Evolutionary conservation across 441 rosid species (phyloP).

Genomic region (Rhodomyrtus psidioides): DNA sequence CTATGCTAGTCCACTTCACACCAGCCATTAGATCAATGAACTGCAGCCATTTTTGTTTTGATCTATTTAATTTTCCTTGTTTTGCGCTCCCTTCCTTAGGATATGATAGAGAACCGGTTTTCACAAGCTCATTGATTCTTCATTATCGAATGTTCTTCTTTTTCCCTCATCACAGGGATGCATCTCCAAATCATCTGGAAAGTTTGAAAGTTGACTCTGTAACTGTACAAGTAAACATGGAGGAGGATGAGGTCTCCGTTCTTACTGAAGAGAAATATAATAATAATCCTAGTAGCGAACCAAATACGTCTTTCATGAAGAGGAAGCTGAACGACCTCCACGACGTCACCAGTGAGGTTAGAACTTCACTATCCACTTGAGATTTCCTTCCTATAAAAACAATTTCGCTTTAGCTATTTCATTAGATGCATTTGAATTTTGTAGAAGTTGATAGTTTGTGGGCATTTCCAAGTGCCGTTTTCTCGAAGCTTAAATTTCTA

Average conservation of each 20-base stretch:
- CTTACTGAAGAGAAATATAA: background rate
- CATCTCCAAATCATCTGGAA: constrained; percentile 5
- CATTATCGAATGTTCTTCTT: background rate
- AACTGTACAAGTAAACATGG: background rate
- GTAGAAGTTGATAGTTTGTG: background rate
- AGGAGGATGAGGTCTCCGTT: background rate
- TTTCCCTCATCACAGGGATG: constrained; percentile 11
- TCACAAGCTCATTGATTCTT: background rate
- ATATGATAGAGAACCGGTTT: background rate
- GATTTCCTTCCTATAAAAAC: background rate
- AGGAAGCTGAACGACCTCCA: background rate
- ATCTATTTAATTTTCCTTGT: background rate
- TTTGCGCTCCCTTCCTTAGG: background rate
- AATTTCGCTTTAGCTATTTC: background rate
- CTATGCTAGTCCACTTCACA: background rate
- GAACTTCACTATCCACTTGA: background rate
- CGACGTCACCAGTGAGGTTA: background rate
- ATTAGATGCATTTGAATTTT: background rate
- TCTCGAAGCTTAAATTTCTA: background rate
- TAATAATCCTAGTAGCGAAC: background rate
- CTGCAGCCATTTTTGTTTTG: background rate
- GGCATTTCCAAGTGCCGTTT: background rate
- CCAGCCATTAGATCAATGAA: background rate
- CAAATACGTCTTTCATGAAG: background rate
- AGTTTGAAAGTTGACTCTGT: constrained; percentile 10